Percentiles rank a stretch among this genome's conserved stretches.
Conservation (phyloP, 108 stramenopile genomes). For the Fragilaria crotonensis region DNA sequence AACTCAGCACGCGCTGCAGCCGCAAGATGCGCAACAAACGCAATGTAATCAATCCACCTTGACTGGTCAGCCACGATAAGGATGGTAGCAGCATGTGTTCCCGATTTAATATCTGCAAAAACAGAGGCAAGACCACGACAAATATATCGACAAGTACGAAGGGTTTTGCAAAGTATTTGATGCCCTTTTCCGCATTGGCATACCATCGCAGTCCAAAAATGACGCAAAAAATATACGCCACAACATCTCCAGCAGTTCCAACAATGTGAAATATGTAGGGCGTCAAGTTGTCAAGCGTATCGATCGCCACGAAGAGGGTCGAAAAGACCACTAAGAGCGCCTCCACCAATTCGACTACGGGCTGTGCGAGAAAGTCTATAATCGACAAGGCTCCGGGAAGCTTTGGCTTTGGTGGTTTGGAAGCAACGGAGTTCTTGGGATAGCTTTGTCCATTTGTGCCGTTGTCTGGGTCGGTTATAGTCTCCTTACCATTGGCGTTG, state of each 20-base stretch:
- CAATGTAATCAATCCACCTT: constrained; percentile 44
- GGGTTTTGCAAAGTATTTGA: constrained; percentile 38
- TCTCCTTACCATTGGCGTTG: too few relatives aligned
- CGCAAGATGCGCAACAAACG: constrained; percentile 60
- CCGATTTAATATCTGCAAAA: background rate
- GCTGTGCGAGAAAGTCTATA: background rate
- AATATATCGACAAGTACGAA: constrained; percentile 47
- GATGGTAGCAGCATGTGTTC: background rate
- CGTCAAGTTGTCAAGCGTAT: background rate
- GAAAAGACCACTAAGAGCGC: background rate
- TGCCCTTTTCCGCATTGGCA: constrained; percentile 6
- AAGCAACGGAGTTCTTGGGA: too few relatives aligned
- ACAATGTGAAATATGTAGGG: background rate
- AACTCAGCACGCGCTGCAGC: constrained; percentile 57
- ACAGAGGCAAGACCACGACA: constrained; percentile 27
- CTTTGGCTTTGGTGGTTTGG: background rate
- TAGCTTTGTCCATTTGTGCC: too few relatives aligned
- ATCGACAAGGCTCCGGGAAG: background rate
- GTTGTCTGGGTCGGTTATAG: too few relatives aligned
- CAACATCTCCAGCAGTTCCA: constrained; percentile 7
- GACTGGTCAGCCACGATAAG: constrained; percentile 6
- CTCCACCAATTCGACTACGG: background rate
- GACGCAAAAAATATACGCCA: constrained; percentile 37
- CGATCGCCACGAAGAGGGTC: background rate
- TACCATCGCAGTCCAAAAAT: constrained; percentile 63